Conservation (phyloP, 345 rosid species). For the Raphanus sativus region DNA sequence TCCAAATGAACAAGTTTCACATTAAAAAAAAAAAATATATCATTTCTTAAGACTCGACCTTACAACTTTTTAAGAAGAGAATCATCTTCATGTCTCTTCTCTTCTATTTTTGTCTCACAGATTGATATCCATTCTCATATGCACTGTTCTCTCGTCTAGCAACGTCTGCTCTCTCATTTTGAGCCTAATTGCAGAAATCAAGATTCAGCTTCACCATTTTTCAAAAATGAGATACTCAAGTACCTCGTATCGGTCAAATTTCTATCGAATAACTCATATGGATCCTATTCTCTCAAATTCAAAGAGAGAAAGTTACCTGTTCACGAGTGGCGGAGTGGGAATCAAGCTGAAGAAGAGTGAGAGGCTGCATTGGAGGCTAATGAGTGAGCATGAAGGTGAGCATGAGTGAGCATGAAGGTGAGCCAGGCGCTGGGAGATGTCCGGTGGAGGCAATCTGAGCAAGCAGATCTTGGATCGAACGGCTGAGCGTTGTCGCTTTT, state of each 20-base stretch:
- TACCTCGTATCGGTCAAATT: no score
- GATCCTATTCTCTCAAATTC: no score
- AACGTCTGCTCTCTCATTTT: conserved; percentile 73
- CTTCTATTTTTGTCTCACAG: conserved; percentile 67
- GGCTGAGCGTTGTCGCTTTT: conserved; percentile 76
- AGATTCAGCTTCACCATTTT: no score
- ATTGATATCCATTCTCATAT: conserved; percentile 65
- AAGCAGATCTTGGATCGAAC: conserved; percentile 88
- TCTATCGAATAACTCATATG: no score
- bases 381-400: conserved; percentile 88
- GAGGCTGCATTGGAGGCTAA: conserved; percentile 89
- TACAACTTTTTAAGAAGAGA: conserved; percentile 52
- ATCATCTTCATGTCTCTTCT: conserved; percentile 65
- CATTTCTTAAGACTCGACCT: no score
- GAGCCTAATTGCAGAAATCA: conserved; percentile 45
- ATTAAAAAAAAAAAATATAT: no score
- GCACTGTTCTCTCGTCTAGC: conserved; percentile 71
- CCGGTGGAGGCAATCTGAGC: conserved; percentile 81
- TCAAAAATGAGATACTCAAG: neutral
- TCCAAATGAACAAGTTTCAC: no score
- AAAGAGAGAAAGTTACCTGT: no score
- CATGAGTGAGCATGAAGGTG: conserved; percentile 89
- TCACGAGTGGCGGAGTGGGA: conserved; percentile 91
- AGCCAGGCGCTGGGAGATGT: conserved; percentile 87
- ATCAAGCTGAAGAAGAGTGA: conserved; percentile 87